Evolutionary conservation across 2,329 filamentous ascomycete species (phyloP).

Genomic region (Epichloe sylvatica): DNA sequence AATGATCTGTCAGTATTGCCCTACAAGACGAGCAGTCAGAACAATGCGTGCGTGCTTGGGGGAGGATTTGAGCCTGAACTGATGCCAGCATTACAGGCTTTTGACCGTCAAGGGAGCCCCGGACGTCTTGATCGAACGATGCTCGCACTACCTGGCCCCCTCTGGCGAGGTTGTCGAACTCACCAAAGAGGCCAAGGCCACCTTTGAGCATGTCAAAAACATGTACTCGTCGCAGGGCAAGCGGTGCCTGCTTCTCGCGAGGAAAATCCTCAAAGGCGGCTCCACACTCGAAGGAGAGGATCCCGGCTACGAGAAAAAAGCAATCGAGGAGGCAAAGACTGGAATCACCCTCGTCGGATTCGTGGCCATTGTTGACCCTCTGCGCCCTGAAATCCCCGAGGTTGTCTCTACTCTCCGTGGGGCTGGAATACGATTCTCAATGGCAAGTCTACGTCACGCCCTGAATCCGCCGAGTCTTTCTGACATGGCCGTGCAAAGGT

Average conservation of each 20-base stretch:
- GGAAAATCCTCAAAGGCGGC: conserved; percentile 38
- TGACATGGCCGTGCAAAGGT: conserved; percentile 26
- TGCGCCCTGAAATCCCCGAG: conserved; percentile 56
- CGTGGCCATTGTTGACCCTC: conserved; percentile 65
- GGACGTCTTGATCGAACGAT: conserved; percentile 55
- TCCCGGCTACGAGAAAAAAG: conserved; percentile 37
- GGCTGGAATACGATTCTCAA: conserved; percentile 63
- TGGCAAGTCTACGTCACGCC: conserved; percentile 34
- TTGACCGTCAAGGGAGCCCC: conserved; percentile 70
- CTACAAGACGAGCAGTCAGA: no score
- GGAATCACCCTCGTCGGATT: conserved; percentile 59
- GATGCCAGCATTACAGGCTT: conserved; percentile 22
- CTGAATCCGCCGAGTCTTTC: background rate
- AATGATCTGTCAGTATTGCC: conserved; percentile 22
- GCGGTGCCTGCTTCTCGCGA: conserved; percentile 52
- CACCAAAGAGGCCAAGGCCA: conserved; percentile 26
- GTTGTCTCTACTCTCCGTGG: conserved; percentile 52
- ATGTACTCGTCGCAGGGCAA: conserved; percentile 55
- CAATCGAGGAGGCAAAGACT: conserved; percentile 37
- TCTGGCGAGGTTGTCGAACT: conserved; percentile 41
- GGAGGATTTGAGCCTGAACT: background rate
- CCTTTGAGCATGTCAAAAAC: conserved; percentile 49
- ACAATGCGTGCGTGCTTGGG: no score
- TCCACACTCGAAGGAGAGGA: conserved; percentile 21
- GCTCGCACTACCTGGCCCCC: conserved; percentile 40